Percentiles rank a stretch among this genome's conserved stretches.
Conservation (phyloP, 1,284 basidiomycete genomes). For the Puccinia polysora region DNA sequence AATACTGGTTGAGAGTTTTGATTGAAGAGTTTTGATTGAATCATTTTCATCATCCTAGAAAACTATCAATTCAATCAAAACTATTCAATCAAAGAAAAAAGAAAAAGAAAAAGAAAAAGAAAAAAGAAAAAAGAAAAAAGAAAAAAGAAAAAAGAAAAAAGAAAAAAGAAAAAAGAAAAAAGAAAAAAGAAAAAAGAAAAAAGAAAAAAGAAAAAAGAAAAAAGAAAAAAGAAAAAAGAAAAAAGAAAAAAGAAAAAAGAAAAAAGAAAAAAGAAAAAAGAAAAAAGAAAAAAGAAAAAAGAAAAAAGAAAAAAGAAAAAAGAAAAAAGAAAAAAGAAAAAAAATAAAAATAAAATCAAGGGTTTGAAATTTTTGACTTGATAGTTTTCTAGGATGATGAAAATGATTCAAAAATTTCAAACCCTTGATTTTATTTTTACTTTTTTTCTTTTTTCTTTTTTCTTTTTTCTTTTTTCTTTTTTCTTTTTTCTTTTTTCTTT, state of each 20-base stretch:
- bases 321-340: background rate
- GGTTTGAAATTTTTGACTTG: too few relatives aligned
- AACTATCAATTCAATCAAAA: too few relatives aligned
- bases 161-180: background rate
- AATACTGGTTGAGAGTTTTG: too few relatives aligned
- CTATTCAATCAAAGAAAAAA: too few relatives aligned
- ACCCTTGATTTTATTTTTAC: background rate
- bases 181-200: background rate
- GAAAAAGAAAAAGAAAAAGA: background rate
- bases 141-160: background rate
- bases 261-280: background rate
- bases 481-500: background rate
- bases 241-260: background rate
- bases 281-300: background rate
- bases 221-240: background rate
- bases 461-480: background rate
- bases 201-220: background rate
- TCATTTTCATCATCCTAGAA: too few relatives aligned
- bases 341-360: background rate
- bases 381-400: background rate
- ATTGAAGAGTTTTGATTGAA: too few relatives aligned
- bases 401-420: background rate
- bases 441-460: background rate
- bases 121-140: background rate
- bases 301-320: background rate